Base-by-base conservation (phyloP, 2,329 filamentous ascomycete genomes). In the Elsinoe fawcettii region DNA sequence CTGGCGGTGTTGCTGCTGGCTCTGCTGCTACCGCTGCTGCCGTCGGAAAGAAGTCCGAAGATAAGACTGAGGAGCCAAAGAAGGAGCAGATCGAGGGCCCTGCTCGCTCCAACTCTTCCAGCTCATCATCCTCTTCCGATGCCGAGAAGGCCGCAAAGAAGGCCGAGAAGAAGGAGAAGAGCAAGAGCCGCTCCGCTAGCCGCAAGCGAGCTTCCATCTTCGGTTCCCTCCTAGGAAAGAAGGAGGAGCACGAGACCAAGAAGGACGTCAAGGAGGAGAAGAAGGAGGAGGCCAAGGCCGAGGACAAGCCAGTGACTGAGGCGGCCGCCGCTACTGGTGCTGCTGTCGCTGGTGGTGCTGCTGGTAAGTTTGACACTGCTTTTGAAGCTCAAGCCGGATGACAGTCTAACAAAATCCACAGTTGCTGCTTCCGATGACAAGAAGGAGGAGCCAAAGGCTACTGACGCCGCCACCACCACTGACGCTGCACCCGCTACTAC, bases 171-270 rank as follows among this genome's bases (percentile, higher is more conserved):
- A 66, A 66, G 43, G 70, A 72, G 60, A 75, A 79, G 69, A 71
- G 73, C 70, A 83, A 83, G 76, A 82, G 80, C 73, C 81, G 82
- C 65, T 81, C 77, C 46, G 75, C 74, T 49, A 84, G 81, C 43
- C 80, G 76, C 67, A 83, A 83, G 75, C 77, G 80, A 63, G 69
- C 73, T 61, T 81, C 77, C 71, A 75, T 84, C 67, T 81, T 84
- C 66, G 79, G 78, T 61, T 72, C 71, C 60, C 73, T 85, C 55
- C 75, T 82, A 36, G 76, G 76, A 66, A 84, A 84, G 79, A 85
- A 84, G 74, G 80, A 83, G 54, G 76, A 79, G 63, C 60, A 67
- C 25, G 73, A 73, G 59, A 61, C 61, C 55, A 70, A 73, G 67
- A 66, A 67, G 60, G 71, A 75, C 57, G 66, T 66, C 59, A 69